Evolutionary conservation across 805 yeast genomes (phyloP).

Genomic region (Candida golubevii): DNA sequence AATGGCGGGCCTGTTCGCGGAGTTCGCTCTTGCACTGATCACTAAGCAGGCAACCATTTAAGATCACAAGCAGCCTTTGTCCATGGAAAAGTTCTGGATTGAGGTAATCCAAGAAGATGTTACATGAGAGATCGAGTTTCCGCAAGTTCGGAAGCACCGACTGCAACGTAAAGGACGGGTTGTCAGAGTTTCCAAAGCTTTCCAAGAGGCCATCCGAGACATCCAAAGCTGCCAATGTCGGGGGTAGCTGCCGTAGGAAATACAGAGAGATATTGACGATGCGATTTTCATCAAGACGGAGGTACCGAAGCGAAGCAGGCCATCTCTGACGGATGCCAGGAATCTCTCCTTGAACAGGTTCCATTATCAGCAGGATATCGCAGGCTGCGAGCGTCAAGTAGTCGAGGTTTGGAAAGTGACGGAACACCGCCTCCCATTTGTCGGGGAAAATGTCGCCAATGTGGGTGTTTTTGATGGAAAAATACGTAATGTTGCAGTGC

Average conservation of each 20-base stretch:
- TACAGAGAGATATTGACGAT: conserved; percentile 18
- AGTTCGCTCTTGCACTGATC: too few relatives aligned
- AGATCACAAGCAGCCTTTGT: too few relatives aligned
- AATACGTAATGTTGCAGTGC: conserved; percentile 15
- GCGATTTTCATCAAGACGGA: conserved; percentile 25
- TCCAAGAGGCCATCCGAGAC: conserved; percentile 19
- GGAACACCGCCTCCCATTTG: conserved; percentile 31
- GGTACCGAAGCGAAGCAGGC: conserved; percentile 23
- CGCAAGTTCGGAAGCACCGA: conserved; percentile 11
- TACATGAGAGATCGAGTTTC: conserved; percentile 9
- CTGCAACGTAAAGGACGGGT: conserved; percentile 4
- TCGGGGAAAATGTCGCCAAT: conserved; percentile 29
- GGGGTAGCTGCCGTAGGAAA: conserved; percentile 25
- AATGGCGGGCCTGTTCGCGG: too few relatives aligned
- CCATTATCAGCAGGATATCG: conserved; percentile 5
- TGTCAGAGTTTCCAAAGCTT: conserved; percentile 8
- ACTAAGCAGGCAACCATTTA: too few relatives aligned
- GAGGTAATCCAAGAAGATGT: conserved; percentile 6
- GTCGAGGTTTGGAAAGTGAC: conserved; percentile 19
- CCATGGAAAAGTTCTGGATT: conserved; percentile 2
- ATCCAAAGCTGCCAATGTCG: conserved; percentile 22
- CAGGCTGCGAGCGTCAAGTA: conserved; percentile 26
- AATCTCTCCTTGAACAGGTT: conserved; percentile 6
- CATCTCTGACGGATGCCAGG: conserved; percentile 17
- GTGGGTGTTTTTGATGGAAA: conserved; percentile 30